These are phyloP conservation scores for Sisymbrium altissimum DNA, from an alignment of 345 rosid genomes.

Conservation along the genomic window DNA sequence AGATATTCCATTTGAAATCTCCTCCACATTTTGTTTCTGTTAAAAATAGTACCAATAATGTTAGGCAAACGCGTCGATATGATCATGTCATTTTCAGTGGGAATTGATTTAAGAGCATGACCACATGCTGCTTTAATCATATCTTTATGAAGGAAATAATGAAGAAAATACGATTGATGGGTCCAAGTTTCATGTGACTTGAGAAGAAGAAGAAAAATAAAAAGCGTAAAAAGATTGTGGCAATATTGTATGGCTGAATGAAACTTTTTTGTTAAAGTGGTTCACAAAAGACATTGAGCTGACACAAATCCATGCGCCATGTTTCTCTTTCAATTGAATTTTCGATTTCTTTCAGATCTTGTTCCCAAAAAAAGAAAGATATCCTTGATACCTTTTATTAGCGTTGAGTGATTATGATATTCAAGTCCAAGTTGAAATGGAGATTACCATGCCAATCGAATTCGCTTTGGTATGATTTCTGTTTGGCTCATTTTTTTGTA, in stretches of 20 bases:
- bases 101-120: slow-evolving; percentile 27
- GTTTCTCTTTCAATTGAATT: slow-evolving; percentile 18
- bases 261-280: slow-evolving; percentile 20
- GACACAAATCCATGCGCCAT: slow-evolving; percentile 35
- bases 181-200: slow-evolving; percentile 33
- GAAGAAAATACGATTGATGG: slow-evolving; percentile 21
- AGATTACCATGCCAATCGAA: background rate
- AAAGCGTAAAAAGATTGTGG: background rate
- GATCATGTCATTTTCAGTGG: slow-evolving; percentile 37
- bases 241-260: slow-evolving; percentile 22
- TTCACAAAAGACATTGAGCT: slow-evolving; percentile 23
- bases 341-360: slow-evolving; percentile 18
- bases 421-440: background rate
- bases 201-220: background rate
- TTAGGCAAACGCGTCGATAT: slow-evolving; percentile 17
- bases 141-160: slow-evolving; percentile 15
- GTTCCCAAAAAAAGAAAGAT: background rate
- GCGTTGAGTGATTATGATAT: background rate
- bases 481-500: background rate
- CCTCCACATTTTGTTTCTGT: background rate
- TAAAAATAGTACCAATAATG: slow-evolving; percentile 28
- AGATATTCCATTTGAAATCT: slow-evolving; percentile 2
- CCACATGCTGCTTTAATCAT: slow-evolving; percentile 28
- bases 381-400: background rate
- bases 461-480: background rate